These are phyloP conservation scores for Alternaria solani DNA, from an alignment of 2,329 filamentous ascomycete genomes.

Conservation along the genomic window DNA sequence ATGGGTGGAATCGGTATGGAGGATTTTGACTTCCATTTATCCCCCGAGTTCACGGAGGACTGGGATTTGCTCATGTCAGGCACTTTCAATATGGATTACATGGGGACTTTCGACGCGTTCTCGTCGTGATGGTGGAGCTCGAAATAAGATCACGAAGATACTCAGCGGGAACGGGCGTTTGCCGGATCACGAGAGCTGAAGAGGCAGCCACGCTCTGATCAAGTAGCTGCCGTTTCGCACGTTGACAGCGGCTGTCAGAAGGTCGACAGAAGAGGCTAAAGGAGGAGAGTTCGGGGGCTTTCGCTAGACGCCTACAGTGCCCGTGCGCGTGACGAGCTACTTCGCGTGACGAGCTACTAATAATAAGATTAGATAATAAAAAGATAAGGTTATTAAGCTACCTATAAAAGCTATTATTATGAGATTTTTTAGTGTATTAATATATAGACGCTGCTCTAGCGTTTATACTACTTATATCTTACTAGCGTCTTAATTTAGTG, in stretches of 20 bases:
- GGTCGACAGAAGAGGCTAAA: background rate
- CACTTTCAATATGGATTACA: slow-evolving; percentile 20
- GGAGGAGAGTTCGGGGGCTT: background rate
- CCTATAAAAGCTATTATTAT: too few species aligned
- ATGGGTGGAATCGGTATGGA: background rate
- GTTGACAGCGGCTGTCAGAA: slow-evolving; percentile 15
- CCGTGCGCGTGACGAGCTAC: too few species aligned
- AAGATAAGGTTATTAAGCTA: too few species aligned
- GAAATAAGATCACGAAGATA: background rate
- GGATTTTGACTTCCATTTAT: slow-evolving; percentile 15
- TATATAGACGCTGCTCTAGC: too few species aligned
- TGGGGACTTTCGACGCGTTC: slow-evolving; percentile 11
- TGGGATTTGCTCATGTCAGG: slow-evolving; percentile 30
- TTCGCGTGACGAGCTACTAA: too few species aligned
- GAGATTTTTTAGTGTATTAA: too few species aligned
- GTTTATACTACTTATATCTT: too few species aligned
- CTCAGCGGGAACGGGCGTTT: background rate
- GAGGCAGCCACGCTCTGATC: background rate
- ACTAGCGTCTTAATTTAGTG: too few species aligned
- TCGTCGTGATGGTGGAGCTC: background rate
- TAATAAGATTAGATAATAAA: too few species aligned
- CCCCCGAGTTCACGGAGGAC: slow-evolving; percentile 24
- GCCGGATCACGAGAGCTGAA: background rate
- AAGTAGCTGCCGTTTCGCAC: background rate
- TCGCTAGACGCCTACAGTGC: slow-evolving; percentile 13